phyloP scores from a whole-genome alignment of 2,329 filamentous ascomycete genomes.

The Cryphonectria radicalis region DNA sequence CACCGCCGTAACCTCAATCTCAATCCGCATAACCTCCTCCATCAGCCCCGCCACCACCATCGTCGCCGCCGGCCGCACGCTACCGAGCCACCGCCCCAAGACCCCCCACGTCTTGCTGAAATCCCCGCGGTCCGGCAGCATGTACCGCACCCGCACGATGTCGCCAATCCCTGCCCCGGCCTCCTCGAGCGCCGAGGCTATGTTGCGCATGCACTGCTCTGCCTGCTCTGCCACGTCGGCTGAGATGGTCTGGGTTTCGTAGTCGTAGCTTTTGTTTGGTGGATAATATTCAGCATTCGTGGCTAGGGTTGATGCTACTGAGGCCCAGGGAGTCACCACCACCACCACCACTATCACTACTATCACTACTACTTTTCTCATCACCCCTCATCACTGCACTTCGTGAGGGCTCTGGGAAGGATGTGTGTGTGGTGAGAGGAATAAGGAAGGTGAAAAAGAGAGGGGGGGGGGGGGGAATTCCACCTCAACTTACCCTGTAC shows the following conservation, averaged over 20 bases:
- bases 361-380: too few relatives aligned
- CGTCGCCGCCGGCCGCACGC: constrained; percentile 56
- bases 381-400: too few relatives aligned
- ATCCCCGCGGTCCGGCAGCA: constrained; percentile 51
- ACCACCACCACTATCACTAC: too few relatives aligned
- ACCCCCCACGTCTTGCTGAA: constrained; percentile 56
- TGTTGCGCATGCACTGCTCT: constrained; percentile 54
- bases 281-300: too few relatives aligned
- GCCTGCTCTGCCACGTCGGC: constrained; percentile 51
- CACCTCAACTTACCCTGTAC: constrained; percentile 49
- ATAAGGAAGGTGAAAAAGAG: background rate
- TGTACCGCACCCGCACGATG: constrained; percentile 57
- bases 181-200: constrained; percentile 48
- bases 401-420: background rate
- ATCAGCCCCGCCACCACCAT: constrained; percentile 57
- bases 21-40: constrained; percentile 52
- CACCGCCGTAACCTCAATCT: constrained; percentile 42
- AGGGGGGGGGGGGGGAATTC: background rate
- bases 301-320: too few relatives aligned
- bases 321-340: too few relatives aligned
- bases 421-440: too few relatives aligned
- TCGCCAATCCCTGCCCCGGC: constrained; percentile 50
- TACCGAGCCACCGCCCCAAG: constrained; percentile 53
- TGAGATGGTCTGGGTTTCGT: constrained; percentile 51
- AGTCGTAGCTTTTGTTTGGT: constrained; percentile 50